Base-by-base conservation (phyloP, 192 early-diverging fungal genomes). In the Phlyctochytrium planicorne region DNA sequence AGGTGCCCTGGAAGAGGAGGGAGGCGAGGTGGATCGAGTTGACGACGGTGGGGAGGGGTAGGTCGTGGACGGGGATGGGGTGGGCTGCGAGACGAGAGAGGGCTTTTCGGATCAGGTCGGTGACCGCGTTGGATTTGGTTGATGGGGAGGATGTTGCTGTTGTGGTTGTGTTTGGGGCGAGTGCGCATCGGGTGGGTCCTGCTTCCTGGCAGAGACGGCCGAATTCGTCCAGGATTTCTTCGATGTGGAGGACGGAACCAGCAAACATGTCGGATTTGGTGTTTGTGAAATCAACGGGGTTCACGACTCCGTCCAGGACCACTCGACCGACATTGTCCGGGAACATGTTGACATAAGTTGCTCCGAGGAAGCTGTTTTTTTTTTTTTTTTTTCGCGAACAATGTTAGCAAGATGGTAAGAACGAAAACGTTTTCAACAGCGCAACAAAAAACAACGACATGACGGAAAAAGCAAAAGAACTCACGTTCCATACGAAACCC, bases 271-370 rank as follows among this genome's bases (percentile, higher is more conserved):
- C 57, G 24, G 30, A 70, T 12, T 14, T 6, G 29, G 60, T 53
- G 3, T 27, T 31, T 16, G 34, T 25, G 32, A 50, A 75, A 3
- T 25, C 0, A 2, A 53, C 23, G 29, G 75, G 77, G 60, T 78
- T 63, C 50, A 77, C 61, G 59, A 78, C 68, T 1, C 77, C 75
- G 57, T 78, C 77, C 1, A 78, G 4, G 33, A 78, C 62, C 1
- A 78, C 34, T 2, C 59, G 59, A 4, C 75, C 77, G 23, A 78
- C 77, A 30, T 34, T 47, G 53, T 78, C 65, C 6, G 77, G 77
- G 60, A 78, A 78, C 69, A 78, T 62, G 36, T 78, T 78, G 32
- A 55, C 69, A 52, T 78, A 78, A 6, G 56, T 56, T 14, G 70
- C 64, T 2, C 77, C 77, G 30, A 78, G 59, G 63, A 75, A 53